Evolutionary conservation across 2,329 filamentous ascomycete genomes (phyloP).

Genomic region (Cladosporium sp.): DNA sequence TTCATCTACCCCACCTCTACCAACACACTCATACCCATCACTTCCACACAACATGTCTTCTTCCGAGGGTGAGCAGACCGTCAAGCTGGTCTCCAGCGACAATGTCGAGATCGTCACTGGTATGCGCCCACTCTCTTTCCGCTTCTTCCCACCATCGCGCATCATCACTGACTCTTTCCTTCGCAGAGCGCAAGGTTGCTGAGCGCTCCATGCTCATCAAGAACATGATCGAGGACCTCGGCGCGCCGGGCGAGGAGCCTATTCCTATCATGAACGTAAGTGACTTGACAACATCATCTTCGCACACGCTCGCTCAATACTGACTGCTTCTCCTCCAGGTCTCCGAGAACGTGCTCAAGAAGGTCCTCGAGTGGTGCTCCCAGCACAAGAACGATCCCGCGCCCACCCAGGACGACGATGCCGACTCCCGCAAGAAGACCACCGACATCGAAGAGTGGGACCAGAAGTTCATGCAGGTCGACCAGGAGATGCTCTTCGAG

Average conservation of each 20-base stretch:
- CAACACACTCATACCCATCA: conserved; percentile 12
- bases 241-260: conserved; percentile 57
- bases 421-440: conserved; percentile 93
- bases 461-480: conserved; percentile 99
- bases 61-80: conserved; percentile 29
- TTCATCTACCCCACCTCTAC: neutral
- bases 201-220: conserved; percentile 94
- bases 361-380: conserved; percentile 97
- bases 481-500: conserved; percentile 99
- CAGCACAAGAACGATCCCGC: conserved; percentile 88
- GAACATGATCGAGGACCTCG: conserved; percentile 95
- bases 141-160: conserved; percentile 2
- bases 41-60: conserved; percentile 27
- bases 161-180: conserved; percentile 13
- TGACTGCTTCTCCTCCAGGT: conserved; percentile 46
- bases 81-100: conserved; percentile 44
- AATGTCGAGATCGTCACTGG: conserved; percentile 41
- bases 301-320: neutral
- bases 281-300: conserved; percentile 8
- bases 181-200: conserved; percentile 68
- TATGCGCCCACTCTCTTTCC: conserved; percentile 19
- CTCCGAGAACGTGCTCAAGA: conserved; percentile 87
- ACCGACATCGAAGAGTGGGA: conserved; percentile 99
- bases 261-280: conserved; percentile 79
- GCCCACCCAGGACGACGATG: conserved; percentile 79